Percentiles rank a stretch among this genome's conserved stretches.
Conservation (phyloP, 805 yeast species). For the Ogataea populi-albae region DNA sequence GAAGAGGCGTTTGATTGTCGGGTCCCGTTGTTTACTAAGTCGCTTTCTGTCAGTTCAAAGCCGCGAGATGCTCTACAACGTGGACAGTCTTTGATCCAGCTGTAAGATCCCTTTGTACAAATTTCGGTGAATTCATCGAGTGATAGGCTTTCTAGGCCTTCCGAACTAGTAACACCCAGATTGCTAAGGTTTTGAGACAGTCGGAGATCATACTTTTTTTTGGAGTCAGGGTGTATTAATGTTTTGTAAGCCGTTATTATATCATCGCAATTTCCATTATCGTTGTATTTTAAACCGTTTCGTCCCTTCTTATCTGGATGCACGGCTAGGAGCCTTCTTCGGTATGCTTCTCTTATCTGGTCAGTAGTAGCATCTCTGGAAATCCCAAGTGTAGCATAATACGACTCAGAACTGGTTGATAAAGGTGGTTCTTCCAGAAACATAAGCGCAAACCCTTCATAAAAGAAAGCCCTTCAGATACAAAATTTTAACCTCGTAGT, state of each 20-base stretch:
- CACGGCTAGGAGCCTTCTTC: slow-evolving; percentile 48
- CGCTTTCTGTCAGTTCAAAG: slow-evolving; percentile 57
- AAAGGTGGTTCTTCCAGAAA: not conserved
- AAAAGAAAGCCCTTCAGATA: too few species aligned
- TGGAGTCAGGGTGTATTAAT: slow-evolving; percentile 39
- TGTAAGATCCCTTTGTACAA: slow-evolving; percentile 34
- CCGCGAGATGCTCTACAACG: slow-evolving; percentile 55
- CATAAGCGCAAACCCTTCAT: too few species aligned
- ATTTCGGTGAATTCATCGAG: slow-evolving; percentile 53
- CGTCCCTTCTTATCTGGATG: slow-evolving; percentile 74
- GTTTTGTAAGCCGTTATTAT: slow-evolving; percentile 66
- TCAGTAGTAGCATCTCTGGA: slow-evolving; percentile 33
- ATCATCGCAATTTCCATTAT: slow-evolving; percentile 26
- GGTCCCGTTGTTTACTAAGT: slow-evolving; percentile 53
- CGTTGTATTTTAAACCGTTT: slow-evolving; percentile 1
- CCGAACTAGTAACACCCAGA: slow-evolving; percentile 50
- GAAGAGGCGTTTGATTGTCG: slow-evolving; percentile 38
- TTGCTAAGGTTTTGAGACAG: slow-evolving; percentile 35
- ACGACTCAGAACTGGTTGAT: slow-evolving; percentile 24
- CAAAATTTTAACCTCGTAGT: too few species aligned
- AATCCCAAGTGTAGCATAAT: slow-evolving; percentile 61
- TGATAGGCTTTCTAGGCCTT: slow-evolving; percentile 66
- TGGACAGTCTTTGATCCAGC: slow-evolving; percentile 60
- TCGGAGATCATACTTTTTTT: slow-evolving; percentile 52
- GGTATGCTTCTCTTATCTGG: slow-evolving; percentile 64